Conservation (phyloP, 495 filamentous ascomycete species). For the Staphylotrichum longicolle region DNA sequence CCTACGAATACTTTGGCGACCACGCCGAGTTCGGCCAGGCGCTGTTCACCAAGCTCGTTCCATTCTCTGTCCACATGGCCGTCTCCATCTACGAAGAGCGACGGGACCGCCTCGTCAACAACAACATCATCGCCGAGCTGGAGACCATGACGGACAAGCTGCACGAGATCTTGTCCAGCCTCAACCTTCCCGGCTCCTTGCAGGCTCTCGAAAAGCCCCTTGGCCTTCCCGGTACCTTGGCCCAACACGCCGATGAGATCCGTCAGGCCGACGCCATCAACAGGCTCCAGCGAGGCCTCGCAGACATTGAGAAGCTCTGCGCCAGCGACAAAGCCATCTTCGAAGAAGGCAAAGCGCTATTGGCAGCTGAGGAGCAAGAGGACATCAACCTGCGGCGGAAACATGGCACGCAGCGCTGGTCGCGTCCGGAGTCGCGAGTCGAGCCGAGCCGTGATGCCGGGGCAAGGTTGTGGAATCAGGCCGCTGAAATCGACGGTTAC, state of each 20-base stretch:
- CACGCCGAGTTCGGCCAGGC: slow-evolving; percentile 76
- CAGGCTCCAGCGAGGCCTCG: slow-evolving; percentile 69
- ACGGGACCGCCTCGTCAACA: slow-evolving; percentile 82
- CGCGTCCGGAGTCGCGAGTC: slow-evolving; percentile 59
- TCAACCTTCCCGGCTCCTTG: slow-evolving; percentile 89
- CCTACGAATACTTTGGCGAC: slow-evolving; percentile 74
- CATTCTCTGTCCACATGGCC: slow-evolving; percentile 92
- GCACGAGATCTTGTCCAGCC: slow-evolving; percentile 73
- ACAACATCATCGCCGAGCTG: slow-evolving; percentile 77
- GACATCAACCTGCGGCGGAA: slow-evolving; percentile 71
- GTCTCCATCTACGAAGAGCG: slow-evolving; percentile 94
- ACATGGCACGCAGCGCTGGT: slow-evolving; percentile 88
- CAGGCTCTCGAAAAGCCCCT: slow-evolving; percentile 95
- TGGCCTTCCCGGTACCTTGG: slow-evolving; percentile 78
- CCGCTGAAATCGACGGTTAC: slow-evolving; percentile 80
- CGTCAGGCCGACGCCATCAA: slow-evolving; percentile 85
- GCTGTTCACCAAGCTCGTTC: slow-evolving; percentile 87
- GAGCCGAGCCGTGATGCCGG: slow-evolving; percentile 57
- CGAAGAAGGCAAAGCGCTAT: slow-evolving; percentile 72
- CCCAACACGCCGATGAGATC: slow-evolving; percentile 91
- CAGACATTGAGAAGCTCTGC: slow-evolving; percentile 84
- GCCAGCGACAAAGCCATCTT: slow-evolving; percentile 69
- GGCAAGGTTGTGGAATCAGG: slow-evolving; percentile 70
- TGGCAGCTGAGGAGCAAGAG: slow-evolving; percentile 77
- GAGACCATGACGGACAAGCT: slow-evolving; percentile 77